These are phyloP conservation scores for Clavariopsis aquatica DNA, from an alignment of 495 filamentous ascomycete species.

Conservation along the genomic window DNA sequence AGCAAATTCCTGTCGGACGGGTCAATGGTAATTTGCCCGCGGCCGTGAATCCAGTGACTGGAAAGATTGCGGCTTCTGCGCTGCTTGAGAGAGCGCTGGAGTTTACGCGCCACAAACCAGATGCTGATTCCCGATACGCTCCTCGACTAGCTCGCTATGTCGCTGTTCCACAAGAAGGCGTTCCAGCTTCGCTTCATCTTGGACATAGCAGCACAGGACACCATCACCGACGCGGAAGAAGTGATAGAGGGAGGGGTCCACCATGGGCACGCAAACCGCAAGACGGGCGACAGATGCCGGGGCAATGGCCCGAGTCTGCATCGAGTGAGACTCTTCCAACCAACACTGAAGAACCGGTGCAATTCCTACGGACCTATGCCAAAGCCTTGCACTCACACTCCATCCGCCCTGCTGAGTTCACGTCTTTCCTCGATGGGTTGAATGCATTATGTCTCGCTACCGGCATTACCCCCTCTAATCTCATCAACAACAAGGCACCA, in stretches of 20 bases:
- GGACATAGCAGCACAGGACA: not conserved
- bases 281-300: constrained; percentile 9
- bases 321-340: constrained; percentile 2
- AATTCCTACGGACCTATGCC: constrained; percentile 37
- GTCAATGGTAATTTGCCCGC: not conserved
- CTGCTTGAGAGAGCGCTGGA: constrained; percentile 26
- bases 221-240: constrained; percentile 5
- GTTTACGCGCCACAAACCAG: constrained; percentile 34
- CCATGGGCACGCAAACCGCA: not conserved
- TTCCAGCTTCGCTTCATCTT: not conserved
- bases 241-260: constrained; percentile 3
- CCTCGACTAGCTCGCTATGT: constrained; percentile 21
- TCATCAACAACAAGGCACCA: not conserved
- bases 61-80: constrained; percentile 8
- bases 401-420: constrained; percentile 36
- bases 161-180: constrained; percentile 29
- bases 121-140: constrained; percentile 34
- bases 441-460: constrained; percentile 32
- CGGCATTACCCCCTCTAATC: constrained; percentile 2
- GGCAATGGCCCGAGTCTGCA: constrained; percentile 12
- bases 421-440: constrained; percentile 35
- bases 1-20: constrained; percentile 25
- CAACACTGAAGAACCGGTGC: constrained; percentile 17
- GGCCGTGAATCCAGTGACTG: not conserved
- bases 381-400: constrained; percentile 38